A percentile compares a stretch with the other conserved stretches of the same genome.
Conservation (phyloP, 768 basidiomycete species). For the Lentinula guzmanii region DNA sequence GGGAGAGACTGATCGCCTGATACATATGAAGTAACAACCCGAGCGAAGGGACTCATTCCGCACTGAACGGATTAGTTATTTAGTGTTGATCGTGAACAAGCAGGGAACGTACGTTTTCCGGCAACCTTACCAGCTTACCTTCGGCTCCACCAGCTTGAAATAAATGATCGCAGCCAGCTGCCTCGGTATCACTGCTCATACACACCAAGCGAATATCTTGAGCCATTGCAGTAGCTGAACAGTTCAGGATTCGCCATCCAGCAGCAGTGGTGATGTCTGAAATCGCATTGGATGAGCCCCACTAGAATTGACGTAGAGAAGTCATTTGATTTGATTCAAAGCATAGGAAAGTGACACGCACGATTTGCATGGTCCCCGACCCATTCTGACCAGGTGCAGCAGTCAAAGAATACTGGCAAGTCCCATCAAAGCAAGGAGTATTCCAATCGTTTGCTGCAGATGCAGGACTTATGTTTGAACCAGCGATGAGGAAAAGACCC, state of each 20-base stretch:
- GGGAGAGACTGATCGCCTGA: conserved; percentile 31
- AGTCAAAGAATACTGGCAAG: conserved; percentile 18
- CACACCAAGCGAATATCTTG: conserved; percentile 29
- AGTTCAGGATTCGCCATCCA: conserved; percentile 31
- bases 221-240: conserved; percentile 18
- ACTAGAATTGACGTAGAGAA: background rate
- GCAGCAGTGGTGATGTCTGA: conserved; percentile 23
- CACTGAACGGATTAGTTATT: conserved; percentile 8
- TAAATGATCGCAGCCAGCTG: conserved; percentile 23
- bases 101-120: conserved; percentile 20
- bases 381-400: conserved; percentile 3
- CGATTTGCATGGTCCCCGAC: conserved; percentile 12
- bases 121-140: conserved; percentile 28
- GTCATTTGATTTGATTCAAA: too few species aligned
- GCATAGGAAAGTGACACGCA: background rate
- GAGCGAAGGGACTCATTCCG: conserved; percentile 15
- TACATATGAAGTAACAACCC: conserved; percentile 27
- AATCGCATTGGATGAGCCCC: conserved; percentile 13
- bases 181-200: conserved; percentile 8
- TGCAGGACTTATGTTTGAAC: background rate
- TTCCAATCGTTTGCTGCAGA: conserved; percentile 16
- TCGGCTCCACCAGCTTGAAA: conserved; percentile 21
- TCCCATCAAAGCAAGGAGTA: conserved; percentile 17
- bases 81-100: background rate
- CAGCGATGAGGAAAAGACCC: background rate